phyloP scores from a whole-genome alignment of 305 asterid species.

The Fraxinus albicans region DNA sequence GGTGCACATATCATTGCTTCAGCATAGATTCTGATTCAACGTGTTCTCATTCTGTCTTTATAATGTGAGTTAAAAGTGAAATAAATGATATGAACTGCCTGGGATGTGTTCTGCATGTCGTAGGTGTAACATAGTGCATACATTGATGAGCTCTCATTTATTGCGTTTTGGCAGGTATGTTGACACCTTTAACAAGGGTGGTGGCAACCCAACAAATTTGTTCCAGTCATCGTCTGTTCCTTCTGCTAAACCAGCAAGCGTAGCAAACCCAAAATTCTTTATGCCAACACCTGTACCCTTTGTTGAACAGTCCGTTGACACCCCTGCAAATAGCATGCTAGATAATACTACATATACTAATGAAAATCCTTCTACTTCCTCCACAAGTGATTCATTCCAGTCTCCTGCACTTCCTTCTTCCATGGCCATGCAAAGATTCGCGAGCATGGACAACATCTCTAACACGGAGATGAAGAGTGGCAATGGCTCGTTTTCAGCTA shows the following conservation, averaged over 20 bases:
- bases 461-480: constrained; percentile 30
- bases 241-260: constrained; percentile 51
- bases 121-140: constrained; percentile 2
- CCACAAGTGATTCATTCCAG: constrained; percentile 35
- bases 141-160: background rate
- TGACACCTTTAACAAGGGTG: constrained; percentile 86
- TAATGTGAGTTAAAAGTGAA: background rate
- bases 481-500: constrained; percentile 26
- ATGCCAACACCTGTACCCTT: constrained; percentile 60
- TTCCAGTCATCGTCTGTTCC: constrained; percentile 71
- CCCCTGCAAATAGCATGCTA: constrained; percentile 29
- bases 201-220: constrained; percentile 58
- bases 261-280: constrained; percentile 63
- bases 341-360: constrained; percentile 26
- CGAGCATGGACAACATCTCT: constrained; percentile 67
- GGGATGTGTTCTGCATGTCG: background rate
- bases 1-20: background rate
- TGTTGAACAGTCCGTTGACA: constrained; percentile 39
- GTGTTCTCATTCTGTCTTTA: background rate
- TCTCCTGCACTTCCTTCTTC: constrained; percentile 41
- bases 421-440: constrained; percentile 55
- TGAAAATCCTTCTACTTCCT: constrained; percentile 44
- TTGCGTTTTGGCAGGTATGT: constrained; percentile 66
- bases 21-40: background rate
- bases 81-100: background rate